phyloP scores from a whole-genome alignment of 805 yeast species.

The Zygosaccharomyces gambellarensis region DNA sequence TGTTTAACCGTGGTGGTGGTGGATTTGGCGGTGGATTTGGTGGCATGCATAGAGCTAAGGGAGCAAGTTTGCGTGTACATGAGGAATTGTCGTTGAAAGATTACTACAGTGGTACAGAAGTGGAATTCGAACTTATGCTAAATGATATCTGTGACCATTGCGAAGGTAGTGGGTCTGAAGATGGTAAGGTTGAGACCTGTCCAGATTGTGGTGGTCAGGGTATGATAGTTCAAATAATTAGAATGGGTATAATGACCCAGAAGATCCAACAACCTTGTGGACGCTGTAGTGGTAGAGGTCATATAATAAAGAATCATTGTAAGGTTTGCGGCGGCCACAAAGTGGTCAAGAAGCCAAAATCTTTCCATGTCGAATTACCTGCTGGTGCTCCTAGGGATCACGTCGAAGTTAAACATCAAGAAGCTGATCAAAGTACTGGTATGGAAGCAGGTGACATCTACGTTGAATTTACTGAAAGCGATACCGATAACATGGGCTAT shows the following conservation, averaged over 20 bases:
- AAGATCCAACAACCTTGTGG: constrained; percentile 77
- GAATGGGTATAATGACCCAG: constrained; percentile 87
- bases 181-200: constrained; percentile 66
- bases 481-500: constrained; percentile 63
- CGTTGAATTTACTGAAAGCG: constrained; percentile 55
- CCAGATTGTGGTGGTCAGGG: constrained; percentile 73
- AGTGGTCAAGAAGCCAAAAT: constrained; percentile 50
- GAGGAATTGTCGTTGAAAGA: constrained; percentile 57
- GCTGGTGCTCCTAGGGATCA: constrained; percentile 68
- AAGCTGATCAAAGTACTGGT: constrained; percentile 83
- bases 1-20: constrained; percentile 31
- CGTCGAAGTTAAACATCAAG: constrained; percentile 58
- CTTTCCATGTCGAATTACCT: constrained; percentile 55
- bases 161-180: constrained; percentile 80
- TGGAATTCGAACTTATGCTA: constrained; percentile 60
- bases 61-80: constrained; percentile 55
- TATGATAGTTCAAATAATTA: constrained; percentile 55
- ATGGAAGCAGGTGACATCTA: constrained; percentile 74
- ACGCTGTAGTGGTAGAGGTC: constrained; percentile 74
- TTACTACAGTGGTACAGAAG: constrained; percentile 62
- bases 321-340: constrained; percentile 65
- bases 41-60: constrained; percentile 44
- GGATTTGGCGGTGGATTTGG: constrained; percentile 47
- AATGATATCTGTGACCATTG: constrained; percentile 74
- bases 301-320: constrained; percentile 60